Evolutionary conservation across 2,329 filamentous ascomycete species (phyloP).

Genomic region (Fusarium camptoceras): DNA sequence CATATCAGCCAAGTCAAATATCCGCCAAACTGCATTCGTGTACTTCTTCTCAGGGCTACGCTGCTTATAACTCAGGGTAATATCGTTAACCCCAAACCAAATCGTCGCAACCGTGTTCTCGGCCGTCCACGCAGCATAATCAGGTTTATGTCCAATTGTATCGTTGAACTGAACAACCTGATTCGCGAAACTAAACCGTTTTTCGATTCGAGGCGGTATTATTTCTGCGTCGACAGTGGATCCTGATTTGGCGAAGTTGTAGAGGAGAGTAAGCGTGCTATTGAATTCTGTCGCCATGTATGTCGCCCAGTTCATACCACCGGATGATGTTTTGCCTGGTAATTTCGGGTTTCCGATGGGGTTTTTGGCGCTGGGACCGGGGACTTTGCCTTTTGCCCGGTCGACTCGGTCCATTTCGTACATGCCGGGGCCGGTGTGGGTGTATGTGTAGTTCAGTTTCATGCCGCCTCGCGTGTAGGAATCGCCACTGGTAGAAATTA

Average conservation of each 20-base stretch:
- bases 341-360: background rate
- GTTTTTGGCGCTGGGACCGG: background rate
- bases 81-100: constrained; percentile 13
- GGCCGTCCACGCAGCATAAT: background rate
- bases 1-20: background rate
- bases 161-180: constrained; percentile 8
- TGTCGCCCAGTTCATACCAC: background rate
- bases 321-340: constrained; percentile 4
- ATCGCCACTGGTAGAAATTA: background rate
- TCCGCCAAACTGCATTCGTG: background rate
- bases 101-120: background rate
- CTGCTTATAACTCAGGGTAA: background rate
- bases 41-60: background rate
- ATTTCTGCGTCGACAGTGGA: background rate
- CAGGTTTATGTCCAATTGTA: background rate
- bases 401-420: background rate
- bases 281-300: constrained; percentile 7
- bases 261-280: constrained; percentile 4
- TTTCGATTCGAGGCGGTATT: background rate
- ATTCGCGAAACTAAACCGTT: background rate
- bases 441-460: constrained; percentile 1
- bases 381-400: background rate
- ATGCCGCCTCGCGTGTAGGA: background rate
- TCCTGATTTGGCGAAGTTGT: constrained; percentile 3
- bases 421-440: background rate